Evolutionary conservation across 140 eudicot genomes (phyloP).

Genomic region (Senecio squalidus): DNA sequence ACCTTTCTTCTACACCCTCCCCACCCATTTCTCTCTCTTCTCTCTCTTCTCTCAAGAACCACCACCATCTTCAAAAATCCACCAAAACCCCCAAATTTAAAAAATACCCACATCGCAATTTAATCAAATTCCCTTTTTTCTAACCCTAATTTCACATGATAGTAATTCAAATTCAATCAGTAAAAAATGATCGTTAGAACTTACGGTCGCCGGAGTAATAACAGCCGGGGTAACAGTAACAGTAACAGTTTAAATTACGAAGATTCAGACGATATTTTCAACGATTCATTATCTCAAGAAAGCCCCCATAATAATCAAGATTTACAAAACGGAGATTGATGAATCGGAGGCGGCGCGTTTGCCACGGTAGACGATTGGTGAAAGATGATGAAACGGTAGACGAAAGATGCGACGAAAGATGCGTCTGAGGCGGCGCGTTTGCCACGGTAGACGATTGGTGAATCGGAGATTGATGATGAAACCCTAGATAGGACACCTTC

Average conservation of each 20-base stretch:
- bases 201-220: constrained; percentile 66
- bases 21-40: too few species aligned
- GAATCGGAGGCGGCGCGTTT: too few species aligned
- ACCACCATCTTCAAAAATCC: constrained; percentile 22
- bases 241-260: constrained; percentile 29
- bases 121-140: constrained; percentile 7
- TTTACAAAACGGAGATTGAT: constrained; percentile 25
- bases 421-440: too few species aligned
- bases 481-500: too few species aligned
- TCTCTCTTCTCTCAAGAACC: too few species aligned
- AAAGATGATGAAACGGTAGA: too few species aligned
- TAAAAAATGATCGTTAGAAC: constrained; percentile 61
- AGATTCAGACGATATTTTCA: constrained; percentile 30
- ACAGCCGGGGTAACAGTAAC: constrained; percentile 28
- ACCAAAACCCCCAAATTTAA: constrained; percentile 10
- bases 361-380: too few species aligned
- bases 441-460: too few species aligned
- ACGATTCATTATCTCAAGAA: constrained; percentile 39
- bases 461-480: too few species aligned
- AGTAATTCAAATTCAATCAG: constrained; percentile 7
- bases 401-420: too few species aligned
- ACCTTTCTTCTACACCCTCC: too few species aligned
- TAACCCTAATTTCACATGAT: constrained; percentile 5
- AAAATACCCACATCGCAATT: constrained; percentile 7
- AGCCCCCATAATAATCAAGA: constrained; percentile 30